phyloP scores from a whole-genome alignment of 2,329 filamentous ascomycete genomes.

The Graphium sp. region DNA sequence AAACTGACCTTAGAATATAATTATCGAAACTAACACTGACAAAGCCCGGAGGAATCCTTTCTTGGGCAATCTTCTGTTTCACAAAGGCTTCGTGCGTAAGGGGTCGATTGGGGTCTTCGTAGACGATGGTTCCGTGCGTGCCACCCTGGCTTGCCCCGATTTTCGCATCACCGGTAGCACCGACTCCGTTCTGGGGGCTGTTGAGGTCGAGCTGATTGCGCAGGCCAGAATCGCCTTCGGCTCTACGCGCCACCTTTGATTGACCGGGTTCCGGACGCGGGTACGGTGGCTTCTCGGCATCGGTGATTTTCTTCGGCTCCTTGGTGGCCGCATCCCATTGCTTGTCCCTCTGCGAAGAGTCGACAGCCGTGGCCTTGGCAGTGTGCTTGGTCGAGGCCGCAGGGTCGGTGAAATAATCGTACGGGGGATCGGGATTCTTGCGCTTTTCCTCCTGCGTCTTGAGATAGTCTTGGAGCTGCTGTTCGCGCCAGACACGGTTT shows the following conservation, averaged over 20 bases:
- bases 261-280: slow-evolving; percentile 1
- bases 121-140: too few relatives aligned
- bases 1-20: slow-evolving; percentile 45
- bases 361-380: neutral
- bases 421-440: slow-evolving; percentile 5
- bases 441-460: slow-evolving; percentile 21
- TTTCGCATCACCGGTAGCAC: too few relatives aligned
- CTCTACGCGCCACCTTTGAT: too few relatives aligned
- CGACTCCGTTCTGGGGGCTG: too few relatives aligned
- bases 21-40: slow-evolving; percentile 21
- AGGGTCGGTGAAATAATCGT: slow-evolving; percentile 1
- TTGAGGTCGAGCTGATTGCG: too few relatives aligned
- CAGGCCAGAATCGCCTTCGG: too few relatives aligned
- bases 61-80: slow-evolving; percentile 20
- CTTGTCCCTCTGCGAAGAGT: neutral
- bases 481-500: slow-evolving; percentile 20
- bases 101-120: slow-evolving; percentile 15
- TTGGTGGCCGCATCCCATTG: slow-evolving; percentile 7
- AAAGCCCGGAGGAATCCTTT: slow-evolving; percentile 33
- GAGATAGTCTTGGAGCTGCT: slow-evolving; percentile 25
- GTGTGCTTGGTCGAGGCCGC: neutral
- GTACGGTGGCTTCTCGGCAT: too few relatives aligned
- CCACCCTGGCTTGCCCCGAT: too few relatives aligned
- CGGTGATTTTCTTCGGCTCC: slow-evolving; percentile 9
- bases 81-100: slow-evolving; percentile 38